Percentiles rank a stretch among this genome's conserved stretches.
Evolutionary conservation across 2,329 filamentous ascomycete species (phyloP).

Genomic region (Botryosphaeria agaves): DNA sequence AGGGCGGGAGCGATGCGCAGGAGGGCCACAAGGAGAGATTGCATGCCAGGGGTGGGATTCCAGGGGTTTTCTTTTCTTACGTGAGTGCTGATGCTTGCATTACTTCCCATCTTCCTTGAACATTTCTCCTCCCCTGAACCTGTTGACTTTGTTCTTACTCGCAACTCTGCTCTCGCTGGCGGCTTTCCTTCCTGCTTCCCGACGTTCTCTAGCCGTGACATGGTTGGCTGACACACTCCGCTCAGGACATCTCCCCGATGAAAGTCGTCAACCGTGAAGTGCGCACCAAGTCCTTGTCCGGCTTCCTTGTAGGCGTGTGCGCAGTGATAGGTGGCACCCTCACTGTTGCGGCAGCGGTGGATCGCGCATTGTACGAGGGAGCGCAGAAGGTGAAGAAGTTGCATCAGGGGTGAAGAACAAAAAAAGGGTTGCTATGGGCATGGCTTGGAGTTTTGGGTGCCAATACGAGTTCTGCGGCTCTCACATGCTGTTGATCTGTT

Average conservation of each 20-base stretch:
- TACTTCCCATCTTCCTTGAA: not conserved
- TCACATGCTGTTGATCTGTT: too few relatives aligned
- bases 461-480: too few relatives aligned
- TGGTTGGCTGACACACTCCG: not conserved
- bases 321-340: slow-evolving; percentile 88
- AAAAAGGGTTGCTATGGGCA: too few relatives aligned
- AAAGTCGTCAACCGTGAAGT: slow-evolving; percentile 97
- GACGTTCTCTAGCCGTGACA: not conserved
- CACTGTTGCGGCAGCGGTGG: slow-evolving; percentile 86
- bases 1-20: slow-evolving; percentile 65
- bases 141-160: not conserved
- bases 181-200: slow-evolving; percentile 5
- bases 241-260: slow-evolving; percentile 93
- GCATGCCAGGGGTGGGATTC: slow-evolving; percentile 82
- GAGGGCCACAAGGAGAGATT: slow-evolving; percentile 86
- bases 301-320: slow-evolving; percentile 86
- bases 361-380: slow-evolving; percentile 84
- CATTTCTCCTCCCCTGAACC: too few relatives aligned
- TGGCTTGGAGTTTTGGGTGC: too few relatives aligned
- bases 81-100: slow-evolving; percentile 35
- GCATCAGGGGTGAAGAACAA: slow-evolving; percentile 43
- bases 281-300: slow-evolving; percentile 72
- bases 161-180: slow-evolving; percentile 1
- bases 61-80: slow-evolving; percentile 96
- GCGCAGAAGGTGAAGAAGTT: slow-evolving; percentile 73